A percentile compares a stretch with the other conserved stretches of the same genome.
Evolutionary conservation across 2,329 filamentous ascomycete genomes (phyloP).

Genomic region (Beauveria brongniartii): DNA sequence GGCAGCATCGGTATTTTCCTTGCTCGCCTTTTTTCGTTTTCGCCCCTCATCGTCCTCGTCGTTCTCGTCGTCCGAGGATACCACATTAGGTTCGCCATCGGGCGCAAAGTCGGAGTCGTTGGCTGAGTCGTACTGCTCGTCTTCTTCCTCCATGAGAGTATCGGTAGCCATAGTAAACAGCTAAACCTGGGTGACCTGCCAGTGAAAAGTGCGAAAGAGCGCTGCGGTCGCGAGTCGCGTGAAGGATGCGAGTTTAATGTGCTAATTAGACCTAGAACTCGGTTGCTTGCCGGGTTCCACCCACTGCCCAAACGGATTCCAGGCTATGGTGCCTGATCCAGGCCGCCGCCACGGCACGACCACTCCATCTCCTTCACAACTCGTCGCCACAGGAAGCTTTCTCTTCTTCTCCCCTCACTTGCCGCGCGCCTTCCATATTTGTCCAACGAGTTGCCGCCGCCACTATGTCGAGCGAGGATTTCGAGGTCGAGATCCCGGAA

Average conservation of each 20-base stretch:
- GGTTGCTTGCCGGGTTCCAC: neutral
- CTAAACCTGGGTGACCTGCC: too few relatives aligned
- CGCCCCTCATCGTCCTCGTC: slow-evolving; percentile 23
- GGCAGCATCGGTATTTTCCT: slow-evolving; percentile 16
- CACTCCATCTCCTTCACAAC: neutral
- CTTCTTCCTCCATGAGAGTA: slow-evolving; percentile 36
- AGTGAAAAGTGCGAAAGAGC: neutral
- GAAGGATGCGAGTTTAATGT: neutral
- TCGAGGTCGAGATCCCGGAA: slow-evolving; percentile 45
- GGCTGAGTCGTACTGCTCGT: slow-evolving; percentile 58
- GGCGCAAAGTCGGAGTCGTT: slow-evolving; percentile 68
- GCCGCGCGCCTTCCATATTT: neutral
- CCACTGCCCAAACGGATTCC: slow-evolving; percentile 1
- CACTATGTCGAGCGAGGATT: slow-evolving; percentile 52
- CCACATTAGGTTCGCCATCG: slow-evolving; percentile 41
- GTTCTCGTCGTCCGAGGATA: slow-evolving; percentile 43
- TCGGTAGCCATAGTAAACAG: slow-evolving; percentile 34
- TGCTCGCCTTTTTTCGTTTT: slow-evolving; percentile 9
- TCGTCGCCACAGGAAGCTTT: neutral
- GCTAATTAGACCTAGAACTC: neutral
- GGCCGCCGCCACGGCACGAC: neutral
- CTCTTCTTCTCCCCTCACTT: neutral
- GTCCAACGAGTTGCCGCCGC: neutral
- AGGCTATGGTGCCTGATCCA: slow-evolving; percentile 3
- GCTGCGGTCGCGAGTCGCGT: neutral